phyloP scores from a whole-genome alignment of 768 basidiomycete genomes.

The Calvatia gigantea region DNA sequence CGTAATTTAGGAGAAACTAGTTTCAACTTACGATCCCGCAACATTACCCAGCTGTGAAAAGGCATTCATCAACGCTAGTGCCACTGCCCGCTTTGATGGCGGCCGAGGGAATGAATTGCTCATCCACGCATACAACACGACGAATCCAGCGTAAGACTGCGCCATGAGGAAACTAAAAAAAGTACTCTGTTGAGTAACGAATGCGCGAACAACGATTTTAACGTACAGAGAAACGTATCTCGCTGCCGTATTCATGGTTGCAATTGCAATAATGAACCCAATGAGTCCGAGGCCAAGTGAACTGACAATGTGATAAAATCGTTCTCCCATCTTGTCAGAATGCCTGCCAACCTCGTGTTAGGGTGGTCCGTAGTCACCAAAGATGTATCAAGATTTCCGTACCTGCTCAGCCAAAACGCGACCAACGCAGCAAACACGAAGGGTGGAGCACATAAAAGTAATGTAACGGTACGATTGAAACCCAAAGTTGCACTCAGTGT shows the following conservation, averaged over 20 bases:
- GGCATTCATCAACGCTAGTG: constrained; percentile 76
- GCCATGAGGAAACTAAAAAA: constrained; percentile 64
- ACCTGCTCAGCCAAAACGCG: constrained; percentile 51
- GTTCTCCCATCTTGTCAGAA: constrained; percentile 73
- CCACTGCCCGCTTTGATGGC: constrained; percentile 78
- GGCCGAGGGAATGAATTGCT: constrained; percentile 63
- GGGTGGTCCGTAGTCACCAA: background rate
- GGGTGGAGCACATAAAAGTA: constrained; percentile 81
- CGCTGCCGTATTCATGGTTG: constrained; percentile 63
- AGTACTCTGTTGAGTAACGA: background rate
- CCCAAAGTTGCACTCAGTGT: constrained; percentile 74
- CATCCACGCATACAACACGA: constrained; percentile 54
- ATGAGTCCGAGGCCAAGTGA: constrained; percentile 63
- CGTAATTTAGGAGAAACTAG: constrained; percentile 2
- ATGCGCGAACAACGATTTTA: background rate
- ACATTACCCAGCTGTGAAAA: constrained; percentile 85
- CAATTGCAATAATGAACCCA: constrained; percentile 70
- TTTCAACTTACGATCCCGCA: constrained; percentile 65
- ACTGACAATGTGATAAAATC: constrained; percentile 63
- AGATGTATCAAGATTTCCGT: constrained; percentile 13
- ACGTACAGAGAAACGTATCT: constrained; percentile 71
- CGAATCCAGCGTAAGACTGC: constrained; percentile 70
- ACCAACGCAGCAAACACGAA: constrained; percentile 63
- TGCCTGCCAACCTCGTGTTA: constrained; percentile 38
- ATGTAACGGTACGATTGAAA: constrained; percentile 57